phyloP scores from a whole-genome alignment of 2,329 filamentous ascomycete species.

The Diplodia corticola region DNA sequence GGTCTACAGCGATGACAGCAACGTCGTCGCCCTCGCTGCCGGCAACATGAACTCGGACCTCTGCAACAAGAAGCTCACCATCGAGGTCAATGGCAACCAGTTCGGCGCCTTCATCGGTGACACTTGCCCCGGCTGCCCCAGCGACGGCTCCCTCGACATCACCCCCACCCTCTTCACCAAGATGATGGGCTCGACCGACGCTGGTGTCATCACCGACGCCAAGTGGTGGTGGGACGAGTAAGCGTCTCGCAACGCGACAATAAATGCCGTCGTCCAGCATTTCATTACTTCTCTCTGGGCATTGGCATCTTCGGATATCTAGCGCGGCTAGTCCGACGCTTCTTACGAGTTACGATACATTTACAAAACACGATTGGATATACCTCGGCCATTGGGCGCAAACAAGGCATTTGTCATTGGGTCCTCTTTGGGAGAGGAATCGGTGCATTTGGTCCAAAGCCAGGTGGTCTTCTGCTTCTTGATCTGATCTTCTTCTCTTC shows the following conservation, averaged over 20 bases:
- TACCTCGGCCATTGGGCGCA: neutral
- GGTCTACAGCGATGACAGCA: constrained; percentile 29
- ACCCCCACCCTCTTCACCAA: constrained; percentile 34
- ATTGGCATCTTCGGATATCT: neutral
- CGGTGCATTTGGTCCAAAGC: constrained; percentile 10
- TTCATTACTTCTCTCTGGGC: neutral
- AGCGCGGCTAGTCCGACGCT: constrained; percentile 13
- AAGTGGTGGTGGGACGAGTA: constrained; percentile 20
- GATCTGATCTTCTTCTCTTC: neutral
- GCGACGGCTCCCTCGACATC: constrained; percentile 33
- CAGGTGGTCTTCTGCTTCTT: constrained; percentile 1
- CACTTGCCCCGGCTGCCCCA: constrained; percentile 37
- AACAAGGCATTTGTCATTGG: neutral
- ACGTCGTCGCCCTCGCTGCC: constrained; percentile 35
- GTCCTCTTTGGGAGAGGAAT: neutral
- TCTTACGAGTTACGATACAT: constrained; percentile 9
- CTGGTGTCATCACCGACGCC: constrained; percentile 15
- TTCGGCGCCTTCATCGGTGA: constrained; percentile 36
- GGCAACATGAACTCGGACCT: constrained; percentile 36
- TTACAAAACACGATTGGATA: neutral
- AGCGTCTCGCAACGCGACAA: neutral
- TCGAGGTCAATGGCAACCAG: constrained; percentile 35
- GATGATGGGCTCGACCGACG: constrained; percentile 27
- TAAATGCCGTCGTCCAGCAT: neutral
- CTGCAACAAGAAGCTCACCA: constrained; percentile 37